A percentile compares a stretch with the other conserved stretches of the same genome.
Evolutionary conservation across 768 basidiomycete species (phyloP).

Genomic region (Phylloporus sp.): DNA sequence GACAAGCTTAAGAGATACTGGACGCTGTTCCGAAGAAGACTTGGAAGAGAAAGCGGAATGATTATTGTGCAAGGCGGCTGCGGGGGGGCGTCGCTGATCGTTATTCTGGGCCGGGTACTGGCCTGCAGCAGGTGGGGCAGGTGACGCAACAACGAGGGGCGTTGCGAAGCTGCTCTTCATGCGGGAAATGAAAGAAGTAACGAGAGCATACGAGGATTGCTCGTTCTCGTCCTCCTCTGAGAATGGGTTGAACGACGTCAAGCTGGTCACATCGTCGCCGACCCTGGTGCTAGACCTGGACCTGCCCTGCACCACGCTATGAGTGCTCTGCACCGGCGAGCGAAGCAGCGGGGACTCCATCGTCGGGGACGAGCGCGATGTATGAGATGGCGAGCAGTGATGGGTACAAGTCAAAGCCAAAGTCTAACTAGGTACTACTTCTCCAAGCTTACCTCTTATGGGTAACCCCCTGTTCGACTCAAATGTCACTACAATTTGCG

Average conservation of each 20-base stretch:
- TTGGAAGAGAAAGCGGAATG: conserved; percentile 48
- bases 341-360: conserved; percentile 35
- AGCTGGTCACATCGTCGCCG: conserved; percentile 58
- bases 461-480: conserved; percentile 2
- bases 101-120: conserved; percentile 29
- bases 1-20: conserved; percentile 51
- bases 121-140: conserved; percentile 34
- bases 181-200: conserved; percentile 74
- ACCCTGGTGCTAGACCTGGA: conserved; percentile 61
- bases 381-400: conserved; percentile 1
- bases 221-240: conserved; percentile 92
- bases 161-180: conserved; percentile 77
- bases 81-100: conserved; percentile 62
- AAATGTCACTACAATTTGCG: conserved; percentile 20
- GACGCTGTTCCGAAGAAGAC: conserved; percentile 49
- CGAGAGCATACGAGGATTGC: conserved; percentile 79
- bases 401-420: background rate
- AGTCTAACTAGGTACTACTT: too few species aligned
- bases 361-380: background rate
- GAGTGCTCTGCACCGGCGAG: conserved; percentile 27
- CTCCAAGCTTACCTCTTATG: conserved; percentile 8
- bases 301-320: conserved; percentile 46
- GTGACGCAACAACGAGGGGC: conserved; percentile 52
- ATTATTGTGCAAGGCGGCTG: conserved; percentile 39
- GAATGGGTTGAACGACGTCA: conserved; percentile 90